Conservation (phyloP, 352 stramenopile species). For the Sclerospora graminicola region DNA sequence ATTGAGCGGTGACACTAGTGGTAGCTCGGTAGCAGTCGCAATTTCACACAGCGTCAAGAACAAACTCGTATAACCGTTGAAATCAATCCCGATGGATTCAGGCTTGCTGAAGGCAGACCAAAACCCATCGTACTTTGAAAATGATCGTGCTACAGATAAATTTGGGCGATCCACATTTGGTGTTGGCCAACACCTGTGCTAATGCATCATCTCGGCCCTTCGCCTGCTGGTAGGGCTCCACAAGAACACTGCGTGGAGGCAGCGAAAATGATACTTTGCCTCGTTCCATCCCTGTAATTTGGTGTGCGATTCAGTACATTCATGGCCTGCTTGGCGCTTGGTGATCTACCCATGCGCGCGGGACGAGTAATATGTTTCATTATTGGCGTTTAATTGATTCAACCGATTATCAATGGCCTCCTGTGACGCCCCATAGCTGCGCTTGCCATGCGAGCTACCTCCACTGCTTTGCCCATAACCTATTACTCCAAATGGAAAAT, state of each 20-base stretch:
- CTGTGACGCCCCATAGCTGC: no score
- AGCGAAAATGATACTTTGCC: constrained; percentile 88
- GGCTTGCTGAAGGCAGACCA: constrained; percentile 87
- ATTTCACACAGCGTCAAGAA: constrained; percentile 96
- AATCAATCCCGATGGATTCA: constrained; percentile 78
- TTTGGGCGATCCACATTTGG: constrained; percentile 95
- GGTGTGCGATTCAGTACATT: constrained; percentile 88
- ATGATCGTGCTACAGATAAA: constrained; percentile 93
- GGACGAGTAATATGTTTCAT: no score
- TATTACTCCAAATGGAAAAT: no score
- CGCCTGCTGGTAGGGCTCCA: constrained; percentile 90
- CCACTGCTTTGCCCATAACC: no score
- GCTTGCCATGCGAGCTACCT: no score
- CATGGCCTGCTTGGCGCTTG: no score
- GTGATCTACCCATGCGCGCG: no score
- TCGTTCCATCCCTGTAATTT: constrained; percentile 88
- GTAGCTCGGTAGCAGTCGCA: constrained; percentile 90
- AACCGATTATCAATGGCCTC: no score
- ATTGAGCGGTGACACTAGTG: constrained; percentile 94
- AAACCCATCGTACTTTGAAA: constrained; percentile 94
- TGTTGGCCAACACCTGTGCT: constrained; percentile 93
- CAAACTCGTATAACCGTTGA: constrained; percentile 94
- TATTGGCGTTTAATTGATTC: no score
- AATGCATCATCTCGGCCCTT: constrained; percentile 87
- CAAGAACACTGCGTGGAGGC: constrained; percentile 84